These are phyloP conservation scores for Xylariaceae sp. DNA, from an alignment of 2,329 filamentous ascomycete genomes.

Conservation along the genomic window DNA sequence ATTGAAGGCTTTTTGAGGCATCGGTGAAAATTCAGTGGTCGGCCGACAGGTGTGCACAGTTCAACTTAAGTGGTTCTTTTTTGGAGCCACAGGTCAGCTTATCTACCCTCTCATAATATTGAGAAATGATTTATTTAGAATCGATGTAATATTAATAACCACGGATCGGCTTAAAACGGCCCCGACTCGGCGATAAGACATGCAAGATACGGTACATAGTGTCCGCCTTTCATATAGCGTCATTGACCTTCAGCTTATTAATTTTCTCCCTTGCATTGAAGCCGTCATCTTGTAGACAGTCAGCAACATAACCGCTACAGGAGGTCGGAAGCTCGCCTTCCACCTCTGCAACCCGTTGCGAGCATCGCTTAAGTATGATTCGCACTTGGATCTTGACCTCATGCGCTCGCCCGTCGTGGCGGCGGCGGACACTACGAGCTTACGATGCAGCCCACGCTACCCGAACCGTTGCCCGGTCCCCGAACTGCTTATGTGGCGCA, in stretches of 20 bases:
- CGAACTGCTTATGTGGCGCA: background rate
- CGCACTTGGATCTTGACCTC: conserved; percentile 32
- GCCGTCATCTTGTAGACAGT: background rate
- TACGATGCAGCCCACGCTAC: conserved; percentile 1
- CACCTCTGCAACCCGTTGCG: conserved; percentile 9
- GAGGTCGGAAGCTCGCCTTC: conserved; percentile 23
- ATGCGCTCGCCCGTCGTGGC: conserved; percentile 15
- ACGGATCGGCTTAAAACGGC: background rate
- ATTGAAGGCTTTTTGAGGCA: too few species aligned
- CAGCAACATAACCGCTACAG: conserved; percentile 6
- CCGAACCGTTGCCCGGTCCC: conserved; percentile 2
- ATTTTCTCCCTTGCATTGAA: background rate
- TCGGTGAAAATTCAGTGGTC: too few species aligned
- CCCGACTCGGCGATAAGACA: conserved; percentile 23
- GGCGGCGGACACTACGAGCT: conserved; percentile 3
- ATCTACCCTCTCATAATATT: too few species aligned
- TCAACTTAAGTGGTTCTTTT: too few species aligned
- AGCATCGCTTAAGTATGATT: conserved; percentile 30
- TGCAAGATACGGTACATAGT: conserved; percentile 18
- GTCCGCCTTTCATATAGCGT: conserved; percentile 17
- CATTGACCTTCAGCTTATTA: conserved; percentile 21
- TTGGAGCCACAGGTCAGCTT: too few species aligned
- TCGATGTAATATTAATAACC: background rate
- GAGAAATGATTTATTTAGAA: too few species aligned
- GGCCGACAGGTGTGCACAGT: too few species aligned